These are phyloP conservation scores for Eucalyptus erythrocorys DNA, from an alignment of 345 rosid genomes.

Conservation along the genomic window DNA sequence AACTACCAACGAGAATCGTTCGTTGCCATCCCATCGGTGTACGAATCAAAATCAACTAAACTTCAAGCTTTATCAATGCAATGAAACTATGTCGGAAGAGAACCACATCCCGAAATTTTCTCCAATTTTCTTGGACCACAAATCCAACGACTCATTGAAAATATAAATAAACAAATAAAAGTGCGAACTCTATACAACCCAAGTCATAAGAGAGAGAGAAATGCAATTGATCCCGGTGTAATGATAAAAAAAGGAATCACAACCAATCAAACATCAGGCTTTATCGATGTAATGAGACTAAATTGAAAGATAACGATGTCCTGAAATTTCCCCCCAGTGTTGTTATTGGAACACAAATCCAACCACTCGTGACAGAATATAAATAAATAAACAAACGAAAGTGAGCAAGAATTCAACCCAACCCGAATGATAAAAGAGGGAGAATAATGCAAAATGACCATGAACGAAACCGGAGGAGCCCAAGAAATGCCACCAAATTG, in stretches of 20 bases:
- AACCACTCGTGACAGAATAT: background rate
- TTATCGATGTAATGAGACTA: no score
- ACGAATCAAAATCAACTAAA: background rate
- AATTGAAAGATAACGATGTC: rapidly evolving
- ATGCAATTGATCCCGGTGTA: rapidly evolving
- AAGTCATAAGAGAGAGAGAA: no score
- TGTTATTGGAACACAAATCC: background rate
- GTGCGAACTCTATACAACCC: background rate
- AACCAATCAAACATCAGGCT: background rate
- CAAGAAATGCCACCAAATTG: background rate
- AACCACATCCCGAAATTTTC: rapidly evolving
- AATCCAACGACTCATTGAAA: background rate
- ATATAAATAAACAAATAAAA: background rate
- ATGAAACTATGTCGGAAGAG: background rate
- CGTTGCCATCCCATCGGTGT: rapidly evolving
- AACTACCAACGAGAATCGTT: rapidly evolving
- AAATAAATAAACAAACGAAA: background rate
- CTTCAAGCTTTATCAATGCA: rapidly evolving
- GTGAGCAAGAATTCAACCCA: background rate
- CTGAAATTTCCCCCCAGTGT: background rate
- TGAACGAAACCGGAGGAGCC: background rate
- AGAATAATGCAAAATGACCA: background rate
- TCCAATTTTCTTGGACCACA: background rate
- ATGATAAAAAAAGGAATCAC: background rate
- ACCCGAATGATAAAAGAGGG: background rate